Evolutionary conservation across 2,329 filamentous ascomycete genomes (phyloP).

Genomic region (Mollisiaceae sp.): DNA sequence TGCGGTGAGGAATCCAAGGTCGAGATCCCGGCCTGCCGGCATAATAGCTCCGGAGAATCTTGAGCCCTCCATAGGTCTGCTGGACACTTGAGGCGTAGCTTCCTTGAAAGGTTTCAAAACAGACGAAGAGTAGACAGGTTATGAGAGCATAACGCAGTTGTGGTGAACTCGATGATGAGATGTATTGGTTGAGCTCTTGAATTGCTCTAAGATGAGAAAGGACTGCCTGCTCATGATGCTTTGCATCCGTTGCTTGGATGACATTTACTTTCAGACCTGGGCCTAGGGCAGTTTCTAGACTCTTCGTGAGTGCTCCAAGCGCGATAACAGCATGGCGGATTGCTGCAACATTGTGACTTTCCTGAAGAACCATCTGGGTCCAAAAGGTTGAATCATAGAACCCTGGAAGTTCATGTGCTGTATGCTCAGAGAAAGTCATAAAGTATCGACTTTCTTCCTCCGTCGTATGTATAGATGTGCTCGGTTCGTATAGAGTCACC

Average conservation of each 20-base stretch:
- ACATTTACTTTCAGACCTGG: conserved; percentile 42
- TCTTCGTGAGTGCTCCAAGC: conserved; percentile 69
- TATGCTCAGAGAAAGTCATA: conserved; percentile 62
- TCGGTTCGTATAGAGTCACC: conserved; percentile 31
- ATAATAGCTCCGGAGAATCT: conserved; percentile 53
- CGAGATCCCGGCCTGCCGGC: conserved; percentile 31
- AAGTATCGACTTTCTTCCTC: conserved; percentile 64
- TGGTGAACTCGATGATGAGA: conserved; percentile 48
- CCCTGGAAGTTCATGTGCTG: conserved; percentile 66
- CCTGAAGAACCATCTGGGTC: conserved; percentile 64
- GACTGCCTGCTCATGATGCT: conserved; percentile 64
- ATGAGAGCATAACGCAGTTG: conserved; percentile 48
- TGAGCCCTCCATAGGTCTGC: conserved; percentile 64
- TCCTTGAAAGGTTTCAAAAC: conserved; percentile 41
- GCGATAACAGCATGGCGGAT: conserved; percentile 71
- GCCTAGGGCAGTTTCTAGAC: conserved; percentile 52
- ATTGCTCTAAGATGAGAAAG: conserved; percentile 63
- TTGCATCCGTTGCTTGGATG: conserved; percentile 48
- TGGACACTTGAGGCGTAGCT: conserved; percentile 64
- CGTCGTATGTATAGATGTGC: conserved; percentile 53
- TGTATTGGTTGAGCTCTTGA: conserved; percentile 53
- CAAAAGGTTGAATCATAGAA: conserved; percentile 71
- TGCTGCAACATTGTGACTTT: conserved; percentile 63
- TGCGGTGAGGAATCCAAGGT: conserved; percentile 28
- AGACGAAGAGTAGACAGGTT: conserved; percentile 40